Evolutionary conservation across 106 monocot genomes (phyloP), one percentile per base, ranked within the genome.

Genomic region (Alisma plantagoaquatica): DNA sequence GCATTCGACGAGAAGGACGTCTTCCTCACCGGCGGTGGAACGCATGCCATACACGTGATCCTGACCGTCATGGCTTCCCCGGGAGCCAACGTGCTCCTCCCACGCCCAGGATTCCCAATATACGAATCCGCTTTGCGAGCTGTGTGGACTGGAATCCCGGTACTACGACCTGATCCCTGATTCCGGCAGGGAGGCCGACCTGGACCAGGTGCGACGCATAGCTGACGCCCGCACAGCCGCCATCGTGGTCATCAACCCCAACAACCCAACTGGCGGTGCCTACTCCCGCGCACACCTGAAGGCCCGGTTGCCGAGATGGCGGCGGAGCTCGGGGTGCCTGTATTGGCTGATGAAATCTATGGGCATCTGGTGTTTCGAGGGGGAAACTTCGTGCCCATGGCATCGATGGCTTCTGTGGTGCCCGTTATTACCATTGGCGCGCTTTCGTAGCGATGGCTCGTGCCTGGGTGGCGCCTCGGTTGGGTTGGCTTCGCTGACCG

Each of bases 381-480:
- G 1, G 52, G 55, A 32, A 75, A 64, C 41, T 96, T 89, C 61
- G 60, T 96, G 9, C 81, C 88, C 2, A 70, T 96, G 81, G 68
- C 73, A n/a, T 73, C 75, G 2, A 69, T 84, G 18, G 65, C 75
- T n/a, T 66, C 81, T 18, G 51, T 81, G 27, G 73, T 74, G 15
- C 81, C 94, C 1, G 61, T 96, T 27, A 70, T 96, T 14, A 89
- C 67, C 8, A 73, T 96, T 6, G 89, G 94, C 28, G 69, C 88
- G 0, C 33, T 96, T 51, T 80, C 94, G 2, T 88, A 96, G 65
- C 61, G 84, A 17, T 96, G 80, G 81, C 73, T 96, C 59, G 62
- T 96, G 46, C 94, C 94, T 12, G 94, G 94, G 14, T 96, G 94
- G 94, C 84, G 89, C 10, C 78, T 84, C 5, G 94, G 94, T 9